phyloP scores from a whole-genome alignment of 225 moss, liverwort and hornwort species.

The Physcomitrellopsis africana region DNA sequence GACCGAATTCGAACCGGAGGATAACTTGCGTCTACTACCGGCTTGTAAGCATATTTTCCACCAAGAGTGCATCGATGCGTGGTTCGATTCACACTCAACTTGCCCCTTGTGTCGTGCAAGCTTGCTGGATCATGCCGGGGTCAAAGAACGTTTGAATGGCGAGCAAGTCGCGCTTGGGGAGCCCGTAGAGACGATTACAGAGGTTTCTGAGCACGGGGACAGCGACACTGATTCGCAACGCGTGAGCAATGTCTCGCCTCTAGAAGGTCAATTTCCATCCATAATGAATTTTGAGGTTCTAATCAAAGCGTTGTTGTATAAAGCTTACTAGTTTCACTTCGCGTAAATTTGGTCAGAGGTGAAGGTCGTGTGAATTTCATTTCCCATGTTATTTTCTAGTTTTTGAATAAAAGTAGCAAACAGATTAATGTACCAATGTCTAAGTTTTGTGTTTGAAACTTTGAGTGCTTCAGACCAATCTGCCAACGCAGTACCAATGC shows the following conservation, averaged over 20 bases:
- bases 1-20: slow-evolving; percentile 72
- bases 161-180: slow-evolving; percentile 6
- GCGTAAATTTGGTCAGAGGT: not conserved
- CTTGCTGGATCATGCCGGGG: slow-evolving; percentile 30
- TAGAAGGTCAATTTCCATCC: slow-evolving; percentile 16
- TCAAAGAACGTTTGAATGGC: not conserved
- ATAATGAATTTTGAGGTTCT: not conserved
- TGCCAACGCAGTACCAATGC: not conserved
- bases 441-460: not conserved
- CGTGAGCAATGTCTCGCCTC: not conserved
- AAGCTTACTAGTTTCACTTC: not conserved
- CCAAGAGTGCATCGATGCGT: slow-evolving; percentile 85
- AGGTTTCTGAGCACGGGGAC: slow-evolving; percentile 24
- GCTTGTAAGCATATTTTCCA: slow-evolving; percentile 88
- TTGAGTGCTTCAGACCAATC: slow-evolving; percentile 1
- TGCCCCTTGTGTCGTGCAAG: slow-evolving; percentile 90
- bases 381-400: no score
- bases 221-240: slow-evolving; percentile 24
- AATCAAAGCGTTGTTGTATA: not conserved
- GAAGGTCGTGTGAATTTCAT: not conserved
- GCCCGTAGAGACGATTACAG: not conserved
- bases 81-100: slow-evolving; percentile 84
- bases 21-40: slow-evolving; percentile 70
- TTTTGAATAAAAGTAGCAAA: no score
- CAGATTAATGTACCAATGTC: not conserved